Percentiles rank a stretch among this genome's conserved stretches.
Evolutionary conservation across 768 basidiomycete species (phyloP).

Genomic region (Tylopilus balloui): DNA sequence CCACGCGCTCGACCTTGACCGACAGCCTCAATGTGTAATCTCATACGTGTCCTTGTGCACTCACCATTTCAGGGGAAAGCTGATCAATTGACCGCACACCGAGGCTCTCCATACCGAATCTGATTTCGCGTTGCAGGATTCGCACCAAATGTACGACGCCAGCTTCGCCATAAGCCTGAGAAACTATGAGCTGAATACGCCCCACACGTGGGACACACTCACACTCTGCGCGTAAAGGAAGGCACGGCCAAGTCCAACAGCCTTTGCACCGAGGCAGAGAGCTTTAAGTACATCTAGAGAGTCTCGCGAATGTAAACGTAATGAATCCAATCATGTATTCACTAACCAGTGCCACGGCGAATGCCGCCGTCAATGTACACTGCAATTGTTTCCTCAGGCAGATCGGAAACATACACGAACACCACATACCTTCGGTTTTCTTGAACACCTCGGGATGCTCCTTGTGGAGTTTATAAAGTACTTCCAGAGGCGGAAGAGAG

Average conservation of each 20-base stretch:
- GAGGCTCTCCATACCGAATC: conserved; percentile 68
- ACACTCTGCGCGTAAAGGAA: conserved; percentile 87
- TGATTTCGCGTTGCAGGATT: conserved; percentile 75
- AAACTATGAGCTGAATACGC: conserved; percentile 3
- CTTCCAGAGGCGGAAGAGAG: conserved; percentile 72
- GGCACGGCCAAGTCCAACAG: conserved; percentile 80
- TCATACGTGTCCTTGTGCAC: conserved; percentile 9
- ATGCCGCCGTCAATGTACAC: conserved; percentile 84
- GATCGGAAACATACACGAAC: not conserved
- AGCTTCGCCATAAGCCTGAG: conserved; percentile 68
- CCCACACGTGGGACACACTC: conserved; percentile 20
- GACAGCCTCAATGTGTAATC: conserved; percentile 1
- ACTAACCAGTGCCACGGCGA: conserved; percentile 68
- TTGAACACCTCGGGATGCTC: conserved; percentile 72
- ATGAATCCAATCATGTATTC: not conserved
- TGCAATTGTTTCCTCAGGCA: conserved; percentile 25
- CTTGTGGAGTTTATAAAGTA: conserved; percentile 67
- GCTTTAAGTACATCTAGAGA: conserved; percentile 78
- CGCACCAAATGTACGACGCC: conserved; percentile 63
- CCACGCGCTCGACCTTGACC: conserved; percentile 55
- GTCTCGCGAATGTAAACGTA: not conserved
- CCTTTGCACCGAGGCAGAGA: conserved; percentile 81
- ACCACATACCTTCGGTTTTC: conserved; percentile 56
- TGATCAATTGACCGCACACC: conserved; percentile 65
- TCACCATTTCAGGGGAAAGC: conserved; percentile 71